Evolutionary conservation across 345 rosid genomes (phyloP).

Genomic region (Boechera divaricarpa): DNA sequence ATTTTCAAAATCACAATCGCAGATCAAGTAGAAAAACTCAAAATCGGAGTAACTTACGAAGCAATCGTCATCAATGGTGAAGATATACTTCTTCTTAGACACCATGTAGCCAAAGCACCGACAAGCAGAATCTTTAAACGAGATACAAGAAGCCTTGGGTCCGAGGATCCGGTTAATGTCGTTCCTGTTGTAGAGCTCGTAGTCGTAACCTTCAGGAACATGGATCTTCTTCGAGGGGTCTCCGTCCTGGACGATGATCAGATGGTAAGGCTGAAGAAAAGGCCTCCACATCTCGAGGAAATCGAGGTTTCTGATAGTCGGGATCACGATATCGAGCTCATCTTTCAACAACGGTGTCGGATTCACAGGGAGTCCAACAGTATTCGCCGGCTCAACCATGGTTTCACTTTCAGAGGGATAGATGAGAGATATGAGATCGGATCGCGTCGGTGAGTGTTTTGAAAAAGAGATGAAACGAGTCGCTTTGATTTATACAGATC

Average conservation of each 20-base stretch:
- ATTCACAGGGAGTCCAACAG: conserved; percentile 48
- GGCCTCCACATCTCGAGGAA: conserved; percentile 99
- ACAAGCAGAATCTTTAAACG: conserved; percentile 97
- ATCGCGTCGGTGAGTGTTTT: conserved; percentile 17
- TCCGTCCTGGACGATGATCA: conserved; percentile 96
- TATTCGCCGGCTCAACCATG: conserved; percentile 65
- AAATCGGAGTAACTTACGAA: conserved; percentile 57
- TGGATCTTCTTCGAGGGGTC: conserved; percentile 82
- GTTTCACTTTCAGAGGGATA: neutral
- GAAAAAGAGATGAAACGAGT: neutral
- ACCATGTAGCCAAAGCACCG: conserved; percentile 98
- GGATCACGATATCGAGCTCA: conserved; percentile 93
- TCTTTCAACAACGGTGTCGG: conserved; percentile 64
- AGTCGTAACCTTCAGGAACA: conserved; percentile 92
- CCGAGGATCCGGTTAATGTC: conserved; percentile 88
- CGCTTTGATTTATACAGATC: conserved; percentile 34
- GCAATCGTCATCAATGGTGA: conserved; percentile 97
- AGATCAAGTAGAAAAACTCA: neutral
- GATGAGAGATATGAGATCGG: conserved; percentile 20
- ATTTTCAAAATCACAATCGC: neutral
- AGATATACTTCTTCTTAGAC: conserved; percentile 97
- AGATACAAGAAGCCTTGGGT: conserved; percentile 93
- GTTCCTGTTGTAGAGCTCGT: conserved; percentile 91
- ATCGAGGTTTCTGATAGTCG: conserved; percentile 91
- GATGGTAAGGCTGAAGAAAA: conserved; percentile 88